Conservation (phyloP, 2,329 filamentous ascomycete genomes). For the Aureobasidium musti region DNA sequence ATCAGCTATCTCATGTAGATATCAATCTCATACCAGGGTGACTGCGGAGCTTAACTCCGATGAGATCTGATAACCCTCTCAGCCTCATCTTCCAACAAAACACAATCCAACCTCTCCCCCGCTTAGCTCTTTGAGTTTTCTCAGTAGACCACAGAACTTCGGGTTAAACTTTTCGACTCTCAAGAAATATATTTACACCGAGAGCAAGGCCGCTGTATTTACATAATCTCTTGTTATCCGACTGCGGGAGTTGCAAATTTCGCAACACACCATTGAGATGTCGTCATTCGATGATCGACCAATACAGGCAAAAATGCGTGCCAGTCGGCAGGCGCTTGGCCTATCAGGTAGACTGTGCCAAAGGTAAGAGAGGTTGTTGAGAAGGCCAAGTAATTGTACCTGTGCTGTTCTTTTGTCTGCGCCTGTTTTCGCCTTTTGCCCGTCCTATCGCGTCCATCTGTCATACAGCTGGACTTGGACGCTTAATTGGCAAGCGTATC, state of each 20-base stretch:
- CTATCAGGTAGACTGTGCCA: background rate
- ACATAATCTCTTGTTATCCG: background rate
- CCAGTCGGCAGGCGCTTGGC: background rate
- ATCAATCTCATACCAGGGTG: background rate
- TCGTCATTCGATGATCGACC: slow-evolving; percentile 6
- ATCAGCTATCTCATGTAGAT: background rate
- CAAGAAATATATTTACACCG: background rate
- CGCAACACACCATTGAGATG: slow-evolving; percentile 8
- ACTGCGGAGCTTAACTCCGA: background rate
- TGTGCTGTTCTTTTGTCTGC: background rate
- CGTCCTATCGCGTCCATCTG: no score
- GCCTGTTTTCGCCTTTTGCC: background rate
- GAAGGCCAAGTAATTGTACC: background rate
- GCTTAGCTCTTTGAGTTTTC: background rate
- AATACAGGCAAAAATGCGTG: background rate
- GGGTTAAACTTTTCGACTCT: no score
- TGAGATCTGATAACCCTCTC: background rate
- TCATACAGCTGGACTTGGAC: background rate
- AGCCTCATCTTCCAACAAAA: background rate
- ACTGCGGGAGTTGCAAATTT: background rate
- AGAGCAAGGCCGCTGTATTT: background rate
- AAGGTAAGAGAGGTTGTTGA: no score
- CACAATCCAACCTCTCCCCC: background rate
- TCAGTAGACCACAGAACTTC: no score
- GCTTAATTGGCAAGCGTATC: background rate